These are phyloP conservation scores for Fusarium odoratissimum DNA, from an alignment of 2,329 filamentous ascomycete genomes.

Conservation along the genomic window DNA sequence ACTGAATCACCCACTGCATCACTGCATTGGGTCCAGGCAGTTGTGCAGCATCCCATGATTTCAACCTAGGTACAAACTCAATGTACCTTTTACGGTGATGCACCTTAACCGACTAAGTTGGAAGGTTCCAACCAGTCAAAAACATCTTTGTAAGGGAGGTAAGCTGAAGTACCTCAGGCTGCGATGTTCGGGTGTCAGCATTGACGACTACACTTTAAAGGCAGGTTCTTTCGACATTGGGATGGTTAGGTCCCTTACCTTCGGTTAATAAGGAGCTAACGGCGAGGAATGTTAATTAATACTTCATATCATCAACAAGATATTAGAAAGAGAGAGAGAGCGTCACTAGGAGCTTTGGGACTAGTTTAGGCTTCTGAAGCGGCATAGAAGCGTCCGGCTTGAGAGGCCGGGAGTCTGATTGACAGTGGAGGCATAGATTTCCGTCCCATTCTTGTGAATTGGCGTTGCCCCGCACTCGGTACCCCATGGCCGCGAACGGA, in stretches of 20 bases:
- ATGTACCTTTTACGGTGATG: not conserved
- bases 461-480: slow-evolving; percentile 20
- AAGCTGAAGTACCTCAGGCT: slow-evolving; percentile 3
- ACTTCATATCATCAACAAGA: not conserved
- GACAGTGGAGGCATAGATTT: not conserved
- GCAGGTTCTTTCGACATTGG: not conserved
- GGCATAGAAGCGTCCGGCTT: not conserved
- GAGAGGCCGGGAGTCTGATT: not conserved
- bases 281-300: not conserved
- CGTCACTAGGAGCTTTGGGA: not conserved
- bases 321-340: not conserved
- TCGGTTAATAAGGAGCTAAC: not conserved
- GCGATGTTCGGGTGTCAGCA: not conserved
- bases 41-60: not conserved
- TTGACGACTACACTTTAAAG: not conserved
- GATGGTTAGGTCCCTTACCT: not conserved
- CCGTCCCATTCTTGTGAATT: slow-evolving; percentile 2
- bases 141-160: not conserved
- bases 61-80: not conserved
- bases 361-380: not conserved
- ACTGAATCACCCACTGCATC: not conserved
- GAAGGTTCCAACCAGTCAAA: not conserved
- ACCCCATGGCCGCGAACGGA: not conserved
- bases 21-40: not conserved
- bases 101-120: not conserved